Evolutionary conservation across 2,329 filamentous ascomycete species (phyloP), one percentile per base, ranked within the genome.

Genomic region (Nigrograna mackinnonii): DNA sequence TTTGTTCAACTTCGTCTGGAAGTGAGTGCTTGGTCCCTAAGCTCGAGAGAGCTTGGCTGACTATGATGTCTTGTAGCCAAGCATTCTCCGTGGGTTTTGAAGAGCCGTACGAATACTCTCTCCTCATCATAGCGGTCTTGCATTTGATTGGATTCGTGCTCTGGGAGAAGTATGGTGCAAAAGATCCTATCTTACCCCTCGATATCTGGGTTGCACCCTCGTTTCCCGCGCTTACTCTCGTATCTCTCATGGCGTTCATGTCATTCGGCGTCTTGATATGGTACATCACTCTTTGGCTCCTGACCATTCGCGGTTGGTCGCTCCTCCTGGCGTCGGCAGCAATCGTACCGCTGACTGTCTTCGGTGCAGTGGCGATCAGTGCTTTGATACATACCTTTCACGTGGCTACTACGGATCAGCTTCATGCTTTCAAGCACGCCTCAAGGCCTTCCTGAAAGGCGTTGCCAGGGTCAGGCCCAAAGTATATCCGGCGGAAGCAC

Each of bases 181-280:
- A 48, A 2, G 55, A 71, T 0, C 74, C 75, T 0, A 76, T 79
- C 18, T 65, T 78, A 60, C 76, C 76, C 0, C 47, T 78, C 1
- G 59, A 60, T 4, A 72, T 78, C 12, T 79, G 73, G 42, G 60
- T 56, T 18, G 68, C 73, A 0, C 74, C 74, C 1, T 73, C 72
- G 0, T 76, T 79, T 47, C 52, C 60, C 0, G 58, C 68, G 0
- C 47, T 79, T 3, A 64, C 78, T 2, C 53, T 74, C 3, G 72
- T 74, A 7, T 68, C 74, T 2, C 55, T 77, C 2, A 50, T 77
- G 5, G 69, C 63, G 21, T 78, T 74, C 55, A 79, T 78, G 75
- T 64, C 70, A 1, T 62, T 75, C 12, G 74, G 75, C 0, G 76
- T 73, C n/a, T 55, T 68, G 0, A 55, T 77, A 6, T 80, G 74